Evolutionary conservation across 345 rosid species (phyloP).

Genomic region (Lumnitzera littorea): DNA sequence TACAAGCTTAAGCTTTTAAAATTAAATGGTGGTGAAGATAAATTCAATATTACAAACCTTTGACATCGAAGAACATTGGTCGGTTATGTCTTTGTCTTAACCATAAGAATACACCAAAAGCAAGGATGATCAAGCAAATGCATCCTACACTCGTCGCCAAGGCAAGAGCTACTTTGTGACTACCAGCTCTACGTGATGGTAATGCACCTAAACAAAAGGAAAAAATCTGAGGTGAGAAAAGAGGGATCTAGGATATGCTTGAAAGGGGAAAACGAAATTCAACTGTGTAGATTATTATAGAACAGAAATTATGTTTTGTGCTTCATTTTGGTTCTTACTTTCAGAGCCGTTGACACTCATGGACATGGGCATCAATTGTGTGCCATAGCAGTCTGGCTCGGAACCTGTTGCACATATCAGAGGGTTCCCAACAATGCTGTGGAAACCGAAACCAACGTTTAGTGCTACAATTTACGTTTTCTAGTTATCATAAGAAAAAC

Average conservation of each 20-base stretch:
- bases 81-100: slow-evolving; percentile 70
- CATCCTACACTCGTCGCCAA: slow-evolving; percentile 64
- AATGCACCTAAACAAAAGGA: slow-evolving; percentile 22
- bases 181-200: slow-evolving; percentile 33
- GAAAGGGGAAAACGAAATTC: neutral
- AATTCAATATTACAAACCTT: slow-evolving; percentile 37
- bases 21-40: neutral
- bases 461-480: neutral
- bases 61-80: slow-evolving; percentile 64
- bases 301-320: neutral
- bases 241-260: neutral
- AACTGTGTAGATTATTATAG: neutral
- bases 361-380: slow-evolving; percentile 85
- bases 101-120: slow-evolving; percentile 68
- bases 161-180: slow-evolving; percentile 67
- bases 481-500: slow-evolving; percentile 7
- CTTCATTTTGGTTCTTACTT: slow-evolving; percentile 26
- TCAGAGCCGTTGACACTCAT: slow-evolving; percentile 81
- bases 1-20: no score
- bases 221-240: slow-evolving; percentile 11
- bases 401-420: slow-evolving; percentile 79
- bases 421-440: slow-evolving; percentile 89
- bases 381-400: slow-evolving; percentile 84
- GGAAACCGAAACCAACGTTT: slow-evolving; percentile 7
- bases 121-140: slow-evolving; percentile 54